Evolutionary conservation across 495 filamentous ascomycete genomes (phyloP).

Genomic region (Talaromyces adpressus): DNA sequence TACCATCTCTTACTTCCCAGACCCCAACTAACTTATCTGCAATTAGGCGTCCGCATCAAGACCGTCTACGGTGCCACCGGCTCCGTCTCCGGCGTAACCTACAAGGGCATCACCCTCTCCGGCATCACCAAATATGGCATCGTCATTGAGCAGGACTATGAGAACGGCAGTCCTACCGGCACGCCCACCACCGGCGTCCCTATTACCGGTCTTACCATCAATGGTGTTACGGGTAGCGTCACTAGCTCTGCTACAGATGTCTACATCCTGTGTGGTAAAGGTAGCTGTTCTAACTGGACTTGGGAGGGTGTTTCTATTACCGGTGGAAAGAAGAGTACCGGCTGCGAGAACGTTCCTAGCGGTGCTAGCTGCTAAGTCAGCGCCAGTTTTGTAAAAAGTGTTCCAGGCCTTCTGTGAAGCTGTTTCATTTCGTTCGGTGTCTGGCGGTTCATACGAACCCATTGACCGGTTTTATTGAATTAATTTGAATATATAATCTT

Average conservation of each 20-base stretch:
- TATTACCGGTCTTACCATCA: constrained; percentile 52
- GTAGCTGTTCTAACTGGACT: constrained; percentile 41
- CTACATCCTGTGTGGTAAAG: constrained; percentile 50
- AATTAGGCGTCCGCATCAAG: constrained; percentile 50
- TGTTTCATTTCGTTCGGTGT: background rate
- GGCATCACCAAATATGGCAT: constrained; percentile 56
- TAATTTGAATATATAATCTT: too few relatives aligned
- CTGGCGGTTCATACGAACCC: background rate
- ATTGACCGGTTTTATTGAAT: background rate
- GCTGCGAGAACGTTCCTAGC: constrained; percentile 36
- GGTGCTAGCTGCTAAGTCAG: constrained; percentile 29
- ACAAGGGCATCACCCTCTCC: constrained; percentile 50
- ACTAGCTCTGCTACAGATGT: constrained; percentile 30
- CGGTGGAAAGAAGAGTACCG: constrained; percentile 38
- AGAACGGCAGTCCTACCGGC: constrained; percentile 56
- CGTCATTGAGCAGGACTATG: constrained; percentile 63
- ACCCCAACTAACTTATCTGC: background rate
- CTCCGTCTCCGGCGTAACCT: constrained; percentile 49
- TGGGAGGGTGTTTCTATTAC: constrained; percentile 39
- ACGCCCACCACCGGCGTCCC: constrained; percentile 53
- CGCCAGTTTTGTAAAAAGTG: background rate
- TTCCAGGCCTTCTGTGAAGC: background rate
- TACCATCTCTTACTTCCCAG: constrained; percentile 5
- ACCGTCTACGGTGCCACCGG: constrained; percentile 52
- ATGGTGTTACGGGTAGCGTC: constrained; percentile 45